These are phyloP conservation scores for Fusarium caatingaense DNA, from an alignment of 2,329 filamentous ascomycete genomes.

Conservation along the genomic window DNA sequence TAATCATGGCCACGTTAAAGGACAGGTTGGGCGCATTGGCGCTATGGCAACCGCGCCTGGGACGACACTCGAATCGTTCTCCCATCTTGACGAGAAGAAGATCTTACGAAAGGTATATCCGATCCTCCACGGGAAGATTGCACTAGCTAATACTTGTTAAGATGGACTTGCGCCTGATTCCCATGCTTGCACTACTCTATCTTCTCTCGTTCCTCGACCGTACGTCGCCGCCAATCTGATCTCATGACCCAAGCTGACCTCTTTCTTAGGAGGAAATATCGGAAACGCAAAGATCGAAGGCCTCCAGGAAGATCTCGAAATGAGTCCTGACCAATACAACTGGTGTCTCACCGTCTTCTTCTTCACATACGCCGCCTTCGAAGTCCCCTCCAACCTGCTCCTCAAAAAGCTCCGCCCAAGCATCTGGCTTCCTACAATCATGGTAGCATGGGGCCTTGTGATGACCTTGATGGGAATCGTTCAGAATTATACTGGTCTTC, in stretches of 20 bases:
- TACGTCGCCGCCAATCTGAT: constrained; percentile 37
- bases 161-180: constrained; percentile 66
- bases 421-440: constrained; percentile 80
- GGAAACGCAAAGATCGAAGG: constrained; percentile 75
- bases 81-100: constrained; percentile 60
- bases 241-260: not conserved
- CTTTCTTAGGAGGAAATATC: constrained; percentile 64
- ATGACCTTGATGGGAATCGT: constrained; percentile 67
- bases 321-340: constrained; percentile 78
- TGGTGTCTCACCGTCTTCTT: constrained; percentile 79
- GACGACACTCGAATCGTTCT: constrained; percentile 41
- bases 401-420: constrained; percentile 80
- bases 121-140: fast-evolving
- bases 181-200: constrained; percentile 75
- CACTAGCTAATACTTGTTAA: constrained; percentile 31
- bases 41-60: constrained; percentile 28
- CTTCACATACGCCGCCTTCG: constrained; percentile 79
- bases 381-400: constrained; percentile 80
- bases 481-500: constrained; percentile 58
- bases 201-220: constrained; percentile 76
- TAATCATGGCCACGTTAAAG: not conserved
- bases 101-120: constrained; percentile 64
- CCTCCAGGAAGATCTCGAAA: constrained; percentile 62
- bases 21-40: constrained; percentile 26
- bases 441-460: constrained; percentile 68